Base-by-base conservation (phyloP, 108 stramenopile species). In the Skeletonema costatum region DNA sequence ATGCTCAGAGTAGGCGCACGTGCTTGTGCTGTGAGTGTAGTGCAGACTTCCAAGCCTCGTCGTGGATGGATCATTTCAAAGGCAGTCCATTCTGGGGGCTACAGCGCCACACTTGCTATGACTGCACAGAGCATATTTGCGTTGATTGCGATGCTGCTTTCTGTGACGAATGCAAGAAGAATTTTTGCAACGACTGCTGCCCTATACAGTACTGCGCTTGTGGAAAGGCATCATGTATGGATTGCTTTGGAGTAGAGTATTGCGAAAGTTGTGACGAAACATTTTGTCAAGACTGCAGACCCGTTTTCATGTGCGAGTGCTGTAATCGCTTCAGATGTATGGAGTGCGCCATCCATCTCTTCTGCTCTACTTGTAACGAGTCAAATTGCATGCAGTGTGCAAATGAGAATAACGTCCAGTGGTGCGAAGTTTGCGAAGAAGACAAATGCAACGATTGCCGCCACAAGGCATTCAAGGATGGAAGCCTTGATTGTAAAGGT, bases 91-190 rank as follows among this genome's bases (percentile, higher is more conserved):
- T 48, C 5, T 75, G 41, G 32, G 69, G 74, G 21, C 36, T 60
- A 13, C 74, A 75, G 21, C 25, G 13, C n/a, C 42, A 29, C 30
- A 60, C 56, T 5, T 75, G 74, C 74, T 75, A 75, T 32, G 51
- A 16, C 33, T 75, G 74, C 30, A 39, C 12, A 0, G 59, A 69
- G 11, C 66, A 75, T 9, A n/a, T 61, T n/a, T 75, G 74, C 19
- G 32, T 32, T 4, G 41, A 65, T 44, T 63, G 61, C 12, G 11
- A 68, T 17, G 10, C 3, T 25, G 9, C 68, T 36, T 17, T 25
- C 7, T 75, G 74, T 58, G 51, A 59, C 8, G 53, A 70, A 16
- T 75, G 74, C 74, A 32, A 31, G 5, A 32, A 56, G 51, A 21
- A 0, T 16, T 53, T 53, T 21, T 64, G 63, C 21, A 7, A 42